phyloP scores from a whole-genome alignment of 2,329 filamentous ascomycete genomes.

The Hortaea sp. region DNA sequence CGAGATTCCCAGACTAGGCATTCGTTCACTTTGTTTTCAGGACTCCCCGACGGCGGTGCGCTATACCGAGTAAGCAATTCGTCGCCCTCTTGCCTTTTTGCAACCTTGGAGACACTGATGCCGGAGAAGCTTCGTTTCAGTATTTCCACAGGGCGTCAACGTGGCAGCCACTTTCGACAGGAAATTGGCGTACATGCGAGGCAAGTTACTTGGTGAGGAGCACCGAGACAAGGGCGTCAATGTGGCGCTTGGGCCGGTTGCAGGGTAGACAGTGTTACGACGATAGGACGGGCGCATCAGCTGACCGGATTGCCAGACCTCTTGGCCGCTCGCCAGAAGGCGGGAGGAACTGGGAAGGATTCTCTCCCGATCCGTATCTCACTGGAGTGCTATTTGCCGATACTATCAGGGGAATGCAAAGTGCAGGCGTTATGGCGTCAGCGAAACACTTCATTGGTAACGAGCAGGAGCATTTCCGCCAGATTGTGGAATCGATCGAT shows the following conservation, averaged over 20 bases:
- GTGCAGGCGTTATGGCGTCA: conserved; percentile 30
- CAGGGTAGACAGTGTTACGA: too few species aligned
- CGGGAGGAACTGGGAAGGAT: conserved; percentile 23
- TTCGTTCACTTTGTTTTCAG: conserved; percentile 43
- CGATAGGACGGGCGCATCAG: too few species aligned
- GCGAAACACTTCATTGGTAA: conserved; percentile 19
- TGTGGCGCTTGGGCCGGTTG: conserved; percentile 23
- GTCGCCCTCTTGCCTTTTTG: too few species aligned
- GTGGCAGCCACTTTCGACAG: conserved; percentile 33
- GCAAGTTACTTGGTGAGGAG: conserved; percentile 23
- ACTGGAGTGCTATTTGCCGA: conserved; percentile 19
- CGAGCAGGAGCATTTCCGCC: conserved; percentile 30
- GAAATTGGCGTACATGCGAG: conserved; percentile 24
- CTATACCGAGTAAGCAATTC: conserved; percentile 61
- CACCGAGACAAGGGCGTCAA: conserved; percentile 25
- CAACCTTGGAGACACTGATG: too few species aligned
- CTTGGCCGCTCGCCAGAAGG: conserved; percentile 21
- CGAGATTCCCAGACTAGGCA: conserved; percentile 57
- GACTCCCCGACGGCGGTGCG: conserved; percentile 48
- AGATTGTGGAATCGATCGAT: conserved; percentile 36
- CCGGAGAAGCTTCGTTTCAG: too few species aligned
- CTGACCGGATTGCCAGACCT: too few species aligned
- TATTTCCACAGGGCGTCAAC: conserved; percentile 52
- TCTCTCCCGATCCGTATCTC: conserved; percentile 21
- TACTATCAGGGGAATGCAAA: conserved; percentile 20